phyloP scores from a whole-genome alignment of 2,329 filamentous ascomycete species.

The Hymenoscyphus fructigenus region DNA sequence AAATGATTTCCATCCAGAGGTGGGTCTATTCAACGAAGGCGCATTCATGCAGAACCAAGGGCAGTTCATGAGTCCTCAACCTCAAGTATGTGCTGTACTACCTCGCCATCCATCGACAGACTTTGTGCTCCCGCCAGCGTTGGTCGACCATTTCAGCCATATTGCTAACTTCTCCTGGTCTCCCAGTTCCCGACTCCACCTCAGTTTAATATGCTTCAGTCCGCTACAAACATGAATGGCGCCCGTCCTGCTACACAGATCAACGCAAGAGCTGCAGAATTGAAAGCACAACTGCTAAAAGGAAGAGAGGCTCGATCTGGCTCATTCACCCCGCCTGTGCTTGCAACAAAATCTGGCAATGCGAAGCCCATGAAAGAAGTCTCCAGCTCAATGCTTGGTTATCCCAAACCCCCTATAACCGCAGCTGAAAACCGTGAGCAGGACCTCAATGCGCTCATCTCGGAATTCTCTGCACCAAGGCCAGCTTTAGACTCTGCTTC shows the following conservation, averaged over 20 bases:
- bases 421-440: conserved; percentile 24
- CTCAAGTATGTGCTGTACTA: conserved; percentile 27
- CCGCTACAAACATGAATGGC: conserved; percentile 14
- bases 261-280: conserved; percentile 33
- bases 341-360: neutral
- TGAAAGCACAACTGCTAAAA: conserved; percentile 35
- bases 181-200: conserved; percentile 28
- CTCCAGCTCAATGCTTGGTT: conserved; percentile 23
- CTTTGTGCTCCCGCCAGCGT: neutral
- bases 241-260: conserved; percentile 28
- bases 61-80: conserved; percentile 23
- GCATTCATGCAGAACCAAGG: conserved; percentile 26
- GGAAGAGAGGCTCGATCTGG: conserved; percentile 25
- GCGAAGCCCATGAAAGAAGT: conserved; percentile 19
- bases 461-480: conserved; percentile 29
- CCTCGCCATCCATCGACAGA: neutral
- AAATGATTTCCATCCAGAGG: conserved; percentile 26
- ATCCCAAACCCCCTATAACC: conserved; percentile 21
- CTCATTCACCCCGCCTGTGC: conserved; percentile 28
- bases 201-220: conserved; percentile 22
- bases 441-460: conserved; percentile 31
- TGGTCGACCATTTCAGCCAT: neutral
- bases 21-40: conserved; percentile 26
- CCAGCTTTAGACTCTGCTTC: conserved; percentile 19
- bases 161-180: conserved; percentile 19